A percentile compares a stretch with the other conserved stretches of the same genome.
Evolutionary conservation across 1,284 basidiomycete genomes (phyloP).

Genomic region (Leccinum griseonigrum): DNA sequence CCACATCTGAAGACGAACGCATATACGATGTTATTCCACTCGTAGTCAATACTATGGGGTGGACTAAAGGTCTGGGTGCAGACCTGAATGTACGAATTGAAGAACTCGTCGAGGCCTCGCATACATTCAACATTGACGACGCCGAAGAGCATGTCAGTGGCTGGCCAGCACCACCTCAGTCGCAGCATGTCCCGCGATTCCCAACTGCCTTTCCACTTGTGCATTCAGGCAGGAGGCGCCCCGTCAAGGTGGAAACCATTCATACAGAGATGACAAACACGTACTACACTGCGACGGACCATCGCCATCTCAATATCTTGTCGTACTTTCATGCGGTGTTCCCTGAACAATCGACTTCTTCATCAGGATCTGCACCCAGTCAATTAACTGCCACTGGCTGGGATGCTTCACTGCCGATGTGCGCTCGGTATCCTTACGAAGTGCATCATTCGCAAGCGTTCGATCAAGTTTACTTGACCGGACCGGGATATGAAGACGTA

Average conservation of each 20-base stretch:
- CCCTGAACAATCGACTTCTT: constrained; percentile 23
- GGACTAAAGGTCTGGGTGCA: constrained; percentile 92
- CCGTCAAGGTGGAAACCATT: constrained; percentile 23
- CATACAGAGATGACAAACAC: constrained; percentile 28
- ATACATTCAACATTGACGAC: constrained; percentile 28
- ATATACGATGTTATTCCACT: constrained; percentile 70
- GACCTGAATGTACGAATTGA: constrained; percentile 77
- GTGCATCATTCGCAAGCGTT: constrained; percentile 56
- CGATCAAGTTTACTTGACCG: constrained; percentile 61
- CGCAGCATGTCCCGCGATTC: constrained; percentile 23
- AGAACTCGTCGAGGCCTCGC: constrained; percentile 58
- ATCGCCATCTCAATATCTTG: constrained; percentile 70
- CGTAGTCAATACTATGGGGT: constrained; percentile 95
- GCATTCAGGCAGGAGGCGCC: not conserved
- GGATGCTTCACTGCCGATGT: constrained; percentile 70
- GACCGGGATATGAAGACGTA: constrained; percentile 75
- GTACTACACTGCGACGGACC: constrained; percentile 70
- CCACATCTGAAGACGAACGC: constrained; percentile 34
- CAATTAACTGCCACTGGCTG: constrained; percentile 49
- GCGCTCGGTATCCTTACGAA: constrained; percentile 66
- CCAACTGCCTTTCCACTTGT: not conserved
- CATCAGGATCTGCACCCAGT: constrained; percentile 17
- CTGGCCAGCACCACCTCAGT: constrained; percentile 29
- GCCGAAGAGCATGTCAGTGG: constrained; percentile 14
- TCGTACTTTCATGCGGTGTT: constrained; percentile 81